Percentiles rank a stretch among this genome's conserved stretches.
phyloP scores from a whole-genome alignment of 176 grass and related monocot genomes.

The Oryza glaberrima region DNA sequence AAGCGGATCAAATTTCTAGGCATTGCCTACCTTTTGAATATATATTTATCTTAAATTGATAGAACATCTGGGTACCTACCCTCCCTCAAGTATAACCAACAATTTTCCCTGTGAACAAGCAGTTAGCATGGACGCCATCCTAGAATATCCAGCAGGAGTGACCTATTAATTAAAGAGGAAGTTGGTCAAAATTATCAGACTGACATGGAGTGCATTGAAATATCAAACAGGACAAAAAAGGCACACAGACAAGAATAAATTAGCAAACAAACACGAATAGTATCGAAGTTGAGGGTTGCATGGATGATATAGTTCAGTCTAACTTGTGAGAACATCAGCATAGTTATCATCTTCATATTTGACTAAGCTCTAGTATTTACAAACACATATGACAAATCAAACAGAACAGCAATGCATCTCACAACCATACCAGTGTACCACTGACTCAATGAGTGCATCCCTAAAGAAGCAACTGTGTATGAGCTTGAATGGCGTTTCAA shows the following conservation, averaged over 20 bases:
- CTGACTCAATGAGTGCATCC: background rate
- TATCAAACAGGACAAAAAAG: conserved; percentile 24
- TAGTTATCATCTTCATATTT: conserved; percentile 19
- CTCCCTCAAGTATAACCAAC: conserved; percentile 97
- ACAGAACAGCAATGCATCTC: conserved; percentile 28
- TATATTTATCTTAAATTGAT: conserved; percentile 21
- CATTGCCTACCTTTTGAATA: background rate
- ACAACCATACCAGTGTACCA: background rate
- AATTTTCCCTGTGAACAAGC: conserved; percentile 69
- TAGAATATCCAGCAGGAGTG: conserved; percentile 84
- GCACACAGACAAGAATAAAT: conserved; percentile 4
- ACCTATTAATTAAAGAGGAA: conserved; percentile 60
- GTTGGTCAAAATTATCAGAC: conserved; percentile 26
- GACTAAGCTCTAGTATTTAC: conserved; percentile 19
- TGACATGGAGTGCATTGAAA: conserved; percentile 27
- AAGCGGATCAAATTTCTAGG: conserved; percentile 11
- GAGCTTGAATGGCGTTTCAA: conserved; percentile 12
- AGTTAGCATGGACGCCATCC: conserved; percentile 82
- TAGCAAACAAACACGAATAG: conserved; percentile 13
- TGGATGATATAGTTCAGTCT: background rate
- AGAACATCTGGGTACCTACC: conserved; percentile 50
- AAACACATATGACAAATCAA: conserved; percentile 25
- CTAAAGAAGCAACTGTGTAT: conserved; percentile 14
- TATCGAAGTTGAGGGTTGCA: conserved; percentile 1
- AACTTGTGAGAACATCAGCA: background rate